Evolutionary conservation across 2,329 filamentous ascomycete species (phyloP).

Genomic region (Cladosporium sp.): DNA sequence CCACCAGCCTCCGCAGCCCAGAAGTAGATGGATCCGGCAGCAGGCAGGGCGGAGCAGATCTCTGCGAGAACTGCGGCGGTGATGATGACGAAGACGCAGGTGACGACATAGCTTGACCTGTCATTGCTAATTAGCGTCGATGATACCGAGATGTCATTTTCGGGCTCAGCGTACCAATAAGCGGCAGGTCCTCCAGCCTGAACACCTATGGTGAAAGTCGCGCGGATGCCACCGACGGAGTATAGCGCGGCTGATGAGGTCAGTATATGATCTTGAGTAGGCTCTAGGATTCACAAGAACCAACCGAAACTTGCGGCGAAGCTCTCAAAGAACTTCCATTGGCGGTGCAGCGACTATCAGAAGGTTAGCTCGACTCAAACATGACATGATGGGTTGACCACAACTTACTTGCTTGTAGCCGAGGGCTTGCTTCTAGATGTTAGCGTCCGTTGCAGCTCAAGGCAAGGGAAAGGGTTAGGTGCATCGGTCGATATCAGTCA

Average conservation of each 20-base stretch:
- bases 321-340: slow-evolving; percentile 54
- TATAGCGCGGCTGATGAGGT: slow-evolving; percentile 51
- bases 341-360: slow-evolving; percentile 50
- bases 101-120: slow-evolving; percentile 57
- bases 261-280: slow-evolving; percentile 8
- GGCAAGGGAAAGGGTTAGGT: slow-evolving; percentile 16
- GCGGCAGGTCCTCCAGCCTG: slow-evolving; percentile 57
- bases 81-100: slow-evolving; percentile 57
- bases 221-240: slow-evolving; percentile 54
- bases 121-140: slow-evolving; percentile 9
- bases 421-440: slow-evolving; percentile 40
- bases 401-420: slow-evolving; percentile 51
- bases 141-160: background rate
- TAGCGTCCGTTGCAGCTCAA: slow-evolving; percentile 17
- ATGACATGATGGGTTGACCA: background rate
- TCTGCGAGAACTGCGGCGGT: slow-evolving; percentile 58
- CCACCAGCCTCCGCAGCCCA: slow-evolving; percentile 59
- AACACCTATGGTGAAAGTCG: slow-evolving; percentile 59
- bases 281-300: slow-evolving; percentile 10
- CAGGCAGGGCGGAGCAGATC: slow-evolving; percentile 55
- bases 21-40: slow-evolving; percentile 57
- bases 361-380: slow-evolving; percentile 12
- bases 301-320: slow-evolving; percentile 56
- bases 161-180: slow-evolving; percentile 46
- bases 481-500: slow-evolving; percentile 31